Percentiles rank a stretch among this genome's conserved stretches.
Conservation (phyloP, 2,329 filamentous ascomycete genomes). For the Helotiales sp. region DNA sequence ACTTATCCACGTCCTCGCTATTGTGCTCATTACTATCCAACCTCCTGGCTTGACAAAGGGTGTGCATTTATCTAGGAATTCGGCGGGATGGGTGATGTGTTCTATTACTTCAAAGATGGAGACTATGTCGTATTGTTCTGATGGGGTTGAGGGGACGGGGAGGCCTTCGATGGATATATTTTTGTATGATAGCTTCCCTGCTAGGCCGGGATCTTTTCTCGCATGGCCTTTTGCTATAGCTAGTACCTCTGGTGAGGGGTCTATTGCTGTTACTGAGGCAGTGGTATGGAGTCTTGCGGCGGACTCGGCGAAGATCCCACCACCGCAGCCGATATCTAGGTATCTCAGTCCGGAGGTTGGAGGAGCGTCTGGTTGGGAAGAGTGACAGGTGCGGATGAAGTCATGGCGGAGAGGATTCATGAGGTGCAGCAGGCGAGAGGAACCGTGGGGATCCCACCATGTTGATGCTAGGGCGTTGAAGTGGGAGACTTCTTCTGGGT, state of each 20-base stretch:
- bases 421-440: conserved; percentile 87
- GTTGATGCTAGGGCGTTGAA: conserved; percentile 90
- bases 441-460: conserved; percentile 97
- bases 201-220: conserved; percentile 68
- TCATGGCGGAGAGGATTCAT: conserved; percentile 98
- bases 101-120: conserved; percentile 94
- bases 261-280: conserved; percentile 69
- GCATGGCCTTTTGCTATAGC: conserved; percentile 76
- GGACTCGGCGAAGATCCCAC: conserved; percentile 92
- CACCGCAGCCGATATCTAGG: conserved; percentile 93
- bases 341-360: conserved; percentile 56
- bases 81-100: conserved; percentile 75
- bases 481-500: conserved; percentile 85
- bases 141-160: conserved; percentile 38
- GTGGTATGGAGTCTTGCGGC: conserved; percentile 69
- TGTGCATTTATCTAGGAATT: conserved; percentile 71
- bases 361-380: conserved; percentile 49
- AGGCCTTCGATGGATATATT: conserved; percentile 78
- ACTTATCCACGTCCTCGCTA: conserved; percentile 83
- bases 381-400: conserved; percentile 77
- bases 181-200: conserved; percentile 66
- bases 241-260: conserved; percentile 74
- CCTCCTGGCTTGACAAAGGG: conserved; percentile 84
- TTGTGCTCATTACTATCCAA: conserved; percentile 91
- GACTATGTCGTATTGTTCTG: conserved; percentile 71